These are phyloP conservation scores for Stachybotrys echinatus DNA, from an alignment of 2,329 filamentous ascomycete genomes.

Conservation along the genomic window DNA sequence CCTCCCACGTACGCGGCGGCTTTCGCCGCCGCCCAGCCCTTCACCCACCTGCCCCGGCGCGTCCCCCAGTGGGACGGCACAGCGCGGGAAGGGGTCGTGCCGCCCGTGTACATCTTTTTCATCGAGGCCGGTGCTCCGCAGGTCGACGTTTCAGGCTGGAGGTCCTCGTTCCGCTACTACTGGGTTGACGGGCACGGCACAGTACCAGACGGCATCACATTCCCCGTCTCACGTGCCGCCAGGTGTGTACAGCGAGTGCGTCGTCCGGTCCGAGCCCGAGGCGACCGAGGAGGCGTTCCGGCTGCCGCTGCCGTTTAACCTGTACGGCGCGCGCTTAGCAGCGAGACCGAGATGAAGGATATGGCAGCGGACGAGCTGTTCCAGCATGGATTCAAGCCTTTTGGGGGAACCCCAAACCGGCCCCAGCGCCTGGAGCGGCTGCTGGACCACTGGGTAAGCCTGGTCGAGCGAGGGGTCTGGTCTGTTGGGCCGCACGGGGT, in stretches of 20 bases:
- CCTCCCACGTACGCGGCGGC: background rate
- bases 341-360: slow-evolving; percentile 5
- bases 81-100: slow-evolving; percentile 7
- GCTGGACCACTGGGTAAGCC: slow-evolving; percentile 5
- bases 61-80: slow-evolving; percentile 1
- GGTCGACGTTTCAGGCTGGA: slow-evolving; percentile 2
- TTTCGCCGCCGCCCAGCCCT: slow-evolving; percentile 4
- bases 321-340: slow-evolving; percentile 12
- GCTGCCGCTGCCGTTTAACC: slow-evolving; percentile 14
- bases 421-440: slow-evolving; percentile 9
- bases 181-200: background rate
- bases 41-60: slow-evolving; percentile 3
- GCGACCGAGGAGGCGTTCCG: slow-evolving; percentile 22
- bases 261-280: slow-evolving; percentile 13
- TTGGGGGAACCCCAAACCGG: slow-evolving; percentile 21
- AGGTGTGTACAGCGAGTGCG: slow-evolving; percentile 19
- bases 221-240: slow-evolving; percentile 13
- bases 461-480: slow-evolving; percentile 6
- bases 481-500: slow-evolving; percentile 7
- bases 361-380: slow-evolving; percentile 18
- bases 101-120: slow-evolving; percentile 21
- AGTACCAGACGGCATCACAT: slow-evolving; percentile 3
- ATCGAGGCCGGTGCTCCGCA: slow-evolving; percentile 4
- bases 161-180: slow-evolving; percentile 1
- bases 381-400: slow-evolving; percentile 25